phyloP scores from a whole-genome alignment of 106 monocot species.

The Dactylorhiza incarnata region DNA sequence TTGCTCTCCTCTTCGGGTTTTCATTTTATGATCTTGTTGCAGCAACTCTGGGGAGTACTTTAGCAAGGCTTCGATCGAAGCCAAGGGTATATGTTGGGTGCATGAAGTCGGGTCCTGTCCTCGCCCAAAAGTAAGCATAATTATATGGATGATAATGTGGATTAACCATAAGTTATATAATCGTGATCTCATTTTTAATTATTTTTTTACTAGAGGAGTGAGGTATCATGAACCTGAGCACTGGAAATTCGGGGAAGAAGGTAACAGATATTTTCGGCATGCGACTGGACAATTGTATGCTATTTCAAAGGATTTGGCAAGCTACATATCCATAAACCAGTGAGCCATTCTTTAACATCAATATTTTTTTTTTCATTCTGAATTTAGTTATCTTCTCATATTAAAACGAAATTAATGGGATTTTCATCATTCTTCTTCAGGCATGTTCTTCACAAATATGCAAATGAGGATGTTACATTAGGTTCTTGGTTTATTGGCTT shows the following conservation, averaged over 20 bases:
- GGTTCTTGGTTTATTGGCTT: constrained; percentile 57
- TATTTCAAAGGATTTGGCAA: constrained; percentile 49
- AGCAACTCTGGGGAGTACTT: constrained; percentile 79
- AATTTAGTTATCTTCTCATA: not conserved
- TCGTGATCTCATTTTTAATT: not conserved
- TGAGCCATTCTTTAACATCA: constrained; percentile 13
- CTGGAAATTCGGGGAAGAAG: constrained; percentile 51
- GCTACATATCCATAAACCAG: constrained; percentile 40
- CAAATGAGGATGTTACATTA: constrained; percentile 56
- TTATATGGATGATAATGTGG: not conserved
- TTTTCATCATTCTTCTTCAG: constrained; percentile 1
- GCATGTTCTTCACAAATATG: constrained; percentile 46
- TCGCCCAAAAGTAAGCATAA: constrained; percentile 76
- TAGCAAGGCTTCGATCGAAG: constrained; percentile 65
- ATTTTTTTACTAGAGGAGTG: constrained; percentile 43
- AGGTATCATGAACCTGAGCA: constrained; percentile 51
- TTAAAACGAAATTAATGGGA: not conserved
- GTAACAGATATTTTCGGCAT: constrained; percentile 54
- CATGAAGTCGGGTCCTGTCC: constrained; percentile 98
- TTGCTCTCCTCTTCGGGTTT: not conserved
- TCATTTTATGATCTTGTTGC: constrained; percentile 7
- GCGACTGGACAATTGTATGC: constrained; percentile 51
- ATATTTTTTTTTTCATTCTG: not conserved
- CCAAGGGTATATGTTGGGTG: constrained; percentile 88
- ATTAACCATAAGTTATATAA: not conserved